Percentiles rank a stretch among this genome's conserved stretches.
Conservation (phyloP, 1,139 yeast species). For the Candida tropicalis region DNA sequence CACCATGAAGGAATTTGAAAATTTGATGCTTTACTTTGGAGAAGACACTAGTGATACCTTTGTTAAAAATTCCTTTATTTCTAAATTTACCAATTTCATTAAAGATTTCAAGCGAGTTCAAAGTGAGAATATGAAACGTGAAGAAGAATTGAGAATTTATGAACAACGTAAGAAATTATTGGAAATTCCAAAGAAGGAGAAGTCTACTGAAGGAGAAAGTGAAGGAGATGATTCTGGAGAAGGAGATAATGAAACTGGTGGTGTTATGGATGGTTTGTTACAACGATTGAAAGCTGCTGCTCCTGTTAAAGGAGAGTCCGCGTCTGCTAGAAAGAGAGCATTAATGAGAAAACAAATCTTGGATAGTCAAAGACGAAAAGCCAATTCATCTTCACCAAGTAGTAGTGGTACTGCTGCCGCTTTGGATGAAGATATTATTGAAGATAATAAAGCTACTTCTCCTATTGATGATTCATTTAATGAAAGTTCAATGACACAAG, state of each 20-base stretch:
- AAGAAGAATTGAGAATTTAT: conserved; percentile 77
- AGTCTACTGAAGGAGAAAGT: conserved; percentile 4
- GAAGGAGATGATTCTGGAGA: conserved; percentile 39
- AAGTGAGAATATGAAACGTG: conserved; percentile 72
- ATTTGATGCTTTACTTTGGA: conserved; percentile 72
- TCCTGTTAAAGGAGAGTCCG: conserved; percentile 69
- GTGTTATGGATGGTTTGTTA: conserved; percentile 73
- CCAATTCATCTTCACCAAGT: conserved; percentile 5
- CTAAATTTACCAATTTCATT: conserved; percentile 72
- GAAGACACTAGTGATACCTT: conserved; percentile 75
- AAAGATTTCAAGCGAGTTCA: conserved; percentile 77
- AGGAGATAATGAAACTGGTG: conserved; percentile 39
- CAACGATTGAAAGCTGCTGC: conserved; percentile 77
- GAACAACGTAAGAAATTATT: conserved; percentile 70
- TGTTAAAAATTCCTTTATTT: conserved; percentile 67
- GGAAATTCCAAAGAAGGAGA: conserved; percentile 43
- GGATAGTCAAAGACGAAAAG: conserved; percentile 33
- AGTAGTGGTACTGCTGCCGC: conserved; percentile 9
- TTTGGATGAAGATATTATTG: conserved; percentile 11
- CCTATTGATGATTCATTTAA: conserved; percentile 14
- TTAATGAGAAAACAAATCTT: conserved; percentile 65
- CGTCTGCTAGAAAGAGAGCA: conserved; percentile 82
- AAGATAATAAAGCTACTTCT: conserved; percentile 17
- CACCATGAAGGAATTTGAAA: conserved; percentile 69
- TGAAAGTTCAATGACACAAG: conserved; percentile 2